Evolutionary conservation across 192 early-diverging fungal genomes (phyloP).

Genomic region (Coemansia sp.): DNA sequence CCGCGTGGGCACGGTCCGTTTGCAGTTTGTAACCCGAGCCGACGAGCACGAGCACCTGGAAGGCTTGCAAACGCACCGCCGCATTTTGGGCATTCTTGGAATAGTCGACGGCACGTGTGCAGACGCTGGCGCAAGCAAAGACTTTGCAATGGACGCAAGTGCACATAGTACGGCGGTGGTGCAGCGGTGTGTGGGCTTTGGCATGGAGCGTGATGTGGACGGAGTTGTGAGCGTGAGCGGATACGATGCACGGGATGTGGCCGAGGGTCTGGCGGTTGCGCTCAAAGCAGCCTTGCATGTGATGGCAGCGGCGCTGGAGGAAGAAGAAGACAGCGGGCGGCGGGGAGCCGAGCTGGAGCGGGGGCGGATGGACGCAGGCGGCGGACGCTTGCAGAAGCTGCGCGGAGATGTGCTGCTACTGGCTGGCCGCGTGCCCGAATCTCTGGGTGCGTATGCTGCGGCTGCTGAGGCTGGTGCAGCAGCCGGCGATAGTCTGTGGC

Average conservation of each 20-base stretch:
- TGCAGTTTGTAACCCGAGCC: conserved; percentile 19
- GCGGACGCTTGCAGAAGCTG: conserved; percentile 50
- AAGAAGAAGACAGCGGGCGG: conserved; percentile 19
- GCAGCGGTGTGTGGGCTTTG: conserved; percentile 43
- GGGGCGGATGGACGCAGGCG: conserved; percentile 15
- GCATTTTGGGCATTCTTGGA: conserved; percentile 48
- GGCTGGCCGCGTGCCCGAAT: conserved; percentile 44
- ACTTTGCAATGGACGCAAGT: conserved; percentile 31
- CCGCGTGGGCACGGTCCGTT: conserved; percentile 21
- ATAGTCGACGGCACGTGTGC: conserved; percentile 35
- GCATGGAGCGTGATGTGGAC: conserved; percentile 4
- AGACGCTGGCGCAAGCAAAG: conserved; percentile 21
- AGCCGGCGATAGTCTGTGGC: conserved; percentile 49
- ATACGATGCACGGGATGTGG: conserved; percentile 25
- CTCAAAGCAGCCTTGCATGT: conserved; percentile 39
- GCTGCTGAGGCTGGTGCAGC: conserved; percentile 30
- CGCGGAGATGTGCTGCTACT: conserved; percentile 51
- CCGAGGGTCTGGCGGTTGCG: conserved; percentile 38
- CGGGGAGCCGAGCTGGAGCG: conserved; percentile 49
- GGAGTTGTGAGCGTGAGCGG: conserved; percentile 32
- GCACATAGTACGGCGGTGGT: conserved; percentile 39
- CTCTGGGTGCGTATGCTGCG: conserved; percentile 40
- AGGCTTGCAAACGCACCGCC: conserved; percentile 53
- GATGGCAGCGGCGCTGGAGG: conserved; percentile 49
- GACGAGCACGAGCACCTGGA: conserved; percentile 51